These are phyloP conservation scores for Scopulariopsis brevicaulis DNA, from an alignment of 2,329 filamentous ascomycete genomes.

Conservation along the genomic window DNA sequence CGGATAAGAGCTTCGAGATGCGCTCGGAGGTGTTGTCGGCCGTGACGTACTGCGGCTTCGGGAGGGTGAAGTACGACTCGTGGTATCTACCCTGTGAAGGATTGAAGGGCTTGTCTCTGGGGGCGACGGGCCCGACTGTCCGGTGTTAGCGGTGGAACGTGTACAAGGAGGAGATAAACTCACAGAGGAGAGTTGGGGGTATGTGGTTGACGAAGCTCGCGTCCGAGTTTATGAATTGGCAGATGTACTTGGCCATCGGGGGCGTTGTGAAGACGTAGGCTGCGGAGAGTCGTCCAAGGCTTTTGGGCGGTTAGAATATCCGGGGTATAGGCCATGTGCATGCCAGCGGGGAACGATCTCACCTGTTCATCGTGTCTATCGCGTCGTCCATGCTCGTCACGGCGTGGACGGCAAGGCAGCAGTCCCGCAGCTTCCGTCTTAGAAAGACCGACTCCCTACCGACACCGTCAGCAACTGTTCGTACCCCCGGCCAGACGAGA, in stretches of 20 bases:
- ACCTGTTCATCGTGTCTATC: conserved; percentile 31
- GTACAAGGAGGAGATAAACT: conserved; percentile 18
- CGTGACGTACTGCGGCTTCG: conserved; percentile 28
- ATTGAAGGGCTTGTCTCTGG: background rate
- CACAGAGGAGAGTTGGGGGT: conserved; percentile 35
- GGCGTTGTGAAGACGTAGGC: conserved; percentile 40
- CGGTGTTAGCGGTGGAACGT: conserved; percentile 15
- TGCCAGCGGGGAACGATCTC: conserved; percentile 5
- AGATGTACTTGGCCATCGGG: conserved; percentile 43
- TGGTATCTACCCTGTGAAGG: background rate
- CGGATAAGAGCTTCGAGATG: background rate
- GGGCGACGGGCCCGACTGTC: conserved; percentile 11
- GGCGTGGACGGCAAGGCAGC: conserved; percentile 30
- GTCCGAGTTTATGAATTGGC: conserved; percentile 39
- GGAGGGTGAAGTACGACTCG: conserved; percentile 23
- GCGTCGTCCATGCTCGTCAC: conserved; percentile 41
- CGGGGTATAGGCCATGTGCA: background rate
- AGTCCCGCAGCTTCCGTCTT: conserved; percentile 25
- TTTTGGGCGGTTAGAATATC: conserved; percentile 3
- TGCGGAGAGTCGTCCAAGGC: conserved; percentile 21
- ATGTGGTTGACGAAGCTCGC: conserved; percentile 45
- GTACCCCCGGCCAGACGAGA: background rate
- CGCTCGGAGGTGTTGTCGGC: background rate
- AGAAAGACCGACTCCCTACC: conserved; percentile 16
- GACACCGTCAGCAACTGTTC: too few relatives aligned